Conservation (phyloP, 1,139 yeast species). For the Geotrichum siamense region DNA sequence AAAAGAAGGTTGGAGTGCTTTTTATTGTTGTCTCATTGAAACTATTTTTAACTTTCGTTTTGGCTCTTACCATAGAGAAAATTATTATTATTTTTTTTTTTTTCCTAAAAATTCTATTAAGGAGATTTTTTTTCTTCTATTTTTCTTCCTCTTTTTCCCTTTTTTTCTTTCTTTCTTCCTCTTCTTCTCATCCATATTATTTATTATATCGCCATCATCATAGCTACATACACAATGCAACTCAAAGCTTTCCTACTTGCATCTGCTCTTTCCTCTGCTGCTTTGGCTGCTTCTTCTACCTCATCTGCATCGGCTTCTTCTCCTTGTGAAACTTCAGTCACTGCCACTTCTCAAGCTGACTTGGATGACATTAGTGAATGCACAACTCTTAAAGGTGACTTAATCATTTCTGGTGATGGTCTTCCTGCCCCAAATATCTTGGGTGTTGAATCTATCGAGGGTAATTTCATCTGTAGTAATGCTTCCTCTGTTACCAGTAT, state of each 20-base stretch:
- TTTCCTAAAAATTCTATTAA: too few species aligned
- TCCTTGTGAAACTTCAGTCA: constrained; percentile 24
- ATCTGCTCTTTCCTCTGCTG: constrained; percentile 9
- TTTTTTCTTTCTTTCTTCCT: neutral
- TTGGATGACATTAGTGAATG: constrained; percentile 69
- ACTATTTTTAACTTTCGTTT: constrained; percentile 1
- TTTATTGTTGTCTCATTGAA: neutral
- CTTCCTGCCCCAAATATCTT: constrained; percentile 42
- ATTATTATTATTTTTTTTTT: constrained; percentile 1
- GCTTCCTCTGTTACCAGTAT: constrained; percentile 56
- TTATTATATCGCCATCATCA: constrained; percentile 4
- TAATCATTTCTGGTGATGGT: constrained; percentile 48
- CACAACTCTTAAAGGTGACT: constrained; percentile 72
- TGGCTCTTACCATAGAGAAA: neutral
- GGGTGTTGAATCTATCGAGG: constrained; percentile 62
- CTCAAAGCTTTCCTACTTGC: constrained; percentile 9
- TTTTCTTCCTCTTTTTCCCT: neutral
- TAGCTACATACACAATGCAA: constrained; percentile 10
- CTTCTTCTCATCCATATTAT: neutral
- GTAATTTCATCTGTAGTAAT: constrained; percentile 61
- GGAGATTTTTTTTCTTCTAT: constrained; percentile 5
- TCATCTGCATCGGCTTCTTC: neutral
- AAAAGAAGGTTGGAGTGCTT: too few species aligned
- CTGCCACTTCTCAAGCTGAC: constrained; percentile 60
- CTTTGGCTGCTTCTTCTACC: neutral